Base-by-base conservation (phyloP, 1,284 basidiomycete species). In the Ustilago shanxiensis region DNA sequence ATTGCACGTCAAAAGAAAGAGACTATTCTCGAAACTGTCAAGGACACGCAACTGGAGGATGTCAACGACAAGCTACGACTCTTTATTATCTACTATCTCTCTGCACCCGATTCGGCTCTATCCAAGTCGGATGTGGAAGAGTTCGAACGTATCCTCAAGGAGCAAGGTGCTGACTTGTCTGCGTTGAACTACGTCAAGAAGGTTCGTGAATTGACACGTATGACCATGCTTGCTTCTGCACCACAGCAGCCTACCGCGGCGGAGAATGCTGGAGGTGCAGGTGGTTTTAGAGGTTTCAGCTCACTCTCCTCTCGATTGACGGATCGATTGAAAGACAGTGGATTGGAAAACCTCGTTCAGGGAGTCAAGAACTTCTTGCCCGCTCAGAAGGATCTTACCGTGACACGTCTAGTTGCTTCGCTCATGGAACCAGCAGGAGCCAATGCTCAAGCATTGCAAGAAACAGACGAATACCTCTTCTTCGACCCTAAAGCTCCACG, bases 311-410 rank as follows among this genome's bases (percentile, higher is more conserved):
- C 66, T 2, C 59, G 79, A 31, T 60, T 85, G 18, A 95, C 95
- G 1, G 95, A 96, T 86, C 90, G 94, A 51, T 88, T 99, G 69
- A 94, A 97, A 87, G 96, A 98, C 86, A 93, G 94, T 39, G 95
- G 95, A 24, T 87, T 90, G 79, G 96, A 99, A 85, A 96, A 97
- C 86, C 89, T 99, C 13, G 93, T 99, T 66, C 95, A 95, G 1
- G 96, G 95, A 31, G 97, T 99, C 70, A 98, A 98, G 87, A 98
- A 98, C 88, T 96, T 99, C 89, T 88, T 99, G 14, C 97, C 97
- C 0, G 92, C 93, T 0, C 94, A 95, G 85, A 99, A 99, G 87
- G 91, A 98, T 66, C 90, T 98, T 47, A 92, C 94, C 9, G 91
- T 98, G 52, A 98, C 97, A 0, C 91, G 96, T 8, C 89, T 99